Percentiles rank a stretch among this genome's conserved stretches.
Conservation (phyloP, 2,329 filamentous ascomycete genomes). For the Lasiodiplodia citricola region DNA sequence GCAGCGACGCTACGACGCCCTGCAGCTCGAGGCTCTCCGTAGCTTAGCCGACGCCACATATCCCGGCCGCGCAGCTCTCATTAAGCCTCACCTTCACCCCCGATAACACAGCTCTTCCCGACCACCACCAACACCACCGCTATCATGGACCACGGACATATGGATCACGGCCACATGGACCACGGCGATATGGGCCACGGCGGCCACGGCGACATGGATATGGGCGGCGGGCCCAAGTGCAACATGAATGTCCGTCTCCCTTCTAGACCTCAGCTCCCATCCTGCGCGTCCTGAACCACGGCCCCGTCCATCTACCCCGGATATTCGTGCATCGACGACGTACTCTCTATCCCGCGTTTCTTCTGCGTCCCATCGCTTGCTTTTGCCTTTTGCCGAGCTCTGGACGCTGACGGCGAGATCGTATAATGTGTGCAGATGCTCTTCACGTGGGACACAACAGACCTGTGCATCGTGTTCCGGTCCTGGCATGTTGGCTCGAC, state of each 20-base stretch:
- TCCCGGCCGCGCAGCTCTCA: not conserved
- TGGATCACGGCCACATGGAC: slow-evolving; percentile 48
- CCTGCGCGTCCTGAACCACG: not conserved
- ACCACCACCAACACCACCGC: slow-evolving; percentile 1
- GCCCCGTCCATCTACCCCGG: not conserved
- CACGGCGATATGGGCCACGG: slow-evolving; percentile 64
- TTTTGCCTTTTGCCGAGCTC: not conserved
- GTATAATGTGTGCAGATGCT: slow-evolving; percentile 71
- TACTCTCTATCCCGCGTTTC: not conserved
- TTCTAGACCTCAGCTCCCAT: not conserved
- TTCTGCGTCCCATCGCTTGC: not conserved
- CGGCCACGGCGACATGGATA: slow-evolving; percentile 31
- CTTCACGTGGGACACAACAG: slow-evolving; percentile 92
- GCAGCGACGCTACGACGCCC: not conserved
- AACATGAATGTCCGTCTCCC: slow-evolving; percentile 79
- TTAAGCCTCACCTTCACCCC: not conserved
- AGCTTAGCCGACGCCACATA: not conserved
- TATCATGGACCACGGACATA: slow-evolving; percentile 24
- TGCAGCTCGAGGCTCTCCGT: not conserved
- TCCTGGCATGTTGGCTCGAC: slow-evolving; percentile 85
- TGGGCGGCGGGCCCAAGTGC: slow-evolving; percentile 65
- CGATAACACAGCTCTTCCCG: slow-evolving; percentile 2
- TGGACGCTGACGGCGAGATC: not conserved
- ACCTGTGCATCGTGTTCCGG: slow-evolving; percentile 95
- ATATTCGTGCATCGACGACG: too few relatives aligned